Percentiles rank a stretch among this genome's conserved stretches.
Evolutionary conservation across 257 asterid species (phyloP).

Genomic region (Fraxinus cuspidata): DNA sequence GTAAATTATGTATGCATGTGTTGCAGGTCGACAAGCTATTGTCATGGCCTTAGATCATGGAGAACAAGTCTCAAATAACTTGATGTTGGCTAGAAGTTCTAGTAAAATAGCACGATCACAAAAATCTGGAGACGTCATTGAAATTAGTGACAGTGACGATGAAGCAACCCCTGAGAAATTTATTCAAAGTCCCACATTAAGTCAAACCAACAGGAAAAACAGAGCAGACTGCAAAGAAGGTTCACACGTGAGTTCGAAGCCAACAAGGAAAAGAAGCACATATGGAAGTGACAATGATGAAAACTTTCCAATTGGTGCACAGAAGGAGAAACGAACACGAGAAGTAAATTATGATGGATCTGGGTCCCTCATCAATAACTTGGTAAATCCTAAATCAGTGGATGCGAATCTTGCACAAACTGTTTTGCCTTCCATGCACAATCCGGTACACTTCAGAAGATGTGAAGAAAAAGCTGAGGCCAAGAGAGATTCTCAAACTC

Average conservation of each 20-base stretch:
- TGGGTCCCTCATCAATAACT: background rate
- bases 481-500: constrained; percentile 8
- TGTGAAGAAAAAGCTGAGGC: background rate
- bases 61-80: background rate
- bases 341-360: constrained; percentile 10
- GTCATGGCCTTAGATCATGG: background rate
- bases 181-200: background rate
- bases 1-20: constrained; percentile 3
- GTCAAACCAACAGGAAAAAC: constrained; percentile 1
- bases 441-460: background rate
- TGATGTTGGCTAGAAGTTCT: background rate
- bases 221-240: background rate
- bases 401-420: background rate
- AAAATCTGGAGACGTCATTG: constrained; percentile 20
- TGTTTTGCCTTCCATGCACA: background rate
- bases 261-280: constrained; percentile 16
- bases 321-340: constrained; percentile 2
- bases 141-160: constrained; percentile 20
- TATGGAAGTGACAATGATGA: background rate
- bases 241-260: background rate
- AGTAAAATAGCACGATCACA: background rate
- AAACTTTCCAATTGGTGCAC: background rate
- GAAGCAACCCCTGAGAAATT: constrained; percentile 12
- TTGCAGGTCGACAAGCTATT: constrained; percentile 21
- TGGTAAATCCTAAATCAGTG: background rate